phyloP scores from a whole-genome alignment of 257 asterid species.

The Fraxinus quadrangulata region DNA sequence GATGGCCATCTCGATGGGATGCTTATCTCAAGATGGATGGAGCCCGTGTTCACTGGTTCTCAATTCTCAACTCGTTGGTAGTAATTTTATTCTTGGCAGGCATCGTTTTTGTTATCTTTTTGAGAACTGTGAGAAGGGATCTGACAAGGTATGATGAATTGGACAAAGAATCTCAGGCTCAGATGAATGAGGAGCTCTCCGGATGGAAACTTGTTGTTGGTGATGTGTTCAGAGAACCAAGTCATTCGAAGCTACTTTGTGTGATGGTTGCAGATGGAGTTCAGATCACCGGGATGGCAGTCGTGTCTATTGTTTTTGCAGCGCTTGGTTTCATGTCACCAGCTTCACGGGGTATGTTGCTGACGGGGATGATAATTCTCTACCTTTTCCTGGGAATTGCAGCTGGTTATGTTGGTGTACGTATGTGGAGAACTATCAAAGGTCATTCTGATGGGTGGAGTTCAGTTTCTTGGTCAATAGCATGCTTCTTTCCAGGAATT shows the following conservation, averaged over 20 bases:
- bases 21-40: slow-evolving; percentile 58
- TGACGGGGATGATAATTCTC: slow-evolving; percentile 49
- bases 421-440: slow-evolving; percentile 44
- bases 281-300: slow-evolving; percentile 48
- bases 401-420: slow-evolving; percentile 45
- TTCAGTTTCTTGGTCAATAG: slow-evolving; percentile 44
- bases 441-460: slow-evolving; percentile 48
- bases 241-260: slow-evolving; percentile 43
- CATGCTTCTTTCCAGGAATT: slow-evolving; percentile 56
- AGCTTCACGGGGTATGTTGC: slow-evolving; percentile 53
- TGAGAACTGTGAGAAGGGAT: slow-evolving; percentile 54
- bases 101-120: slow-evolving; percentile 47
- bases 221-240: slow-evolving; percentile 54
- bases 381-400: slow-evolving; percentile 51
- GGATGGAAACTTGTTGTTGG: slow-evolving; percentile 61
- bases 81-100: slow-evolving; percentile 51
- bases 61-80: slow-evolving; percentile 49
- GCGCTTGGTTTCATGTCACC: slow-evolving; percentile 57
- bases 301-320: slow-evolving; percentile 47
- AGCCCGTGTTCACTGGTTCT: slow-evolving; percentile 52
- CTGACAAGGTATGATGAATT: slow-evolving; percentile 51
- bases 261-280: slow-evolving; percentile 52
- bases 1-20: slow-evolving; percentile 63
- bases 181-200: slow-evolving; percentile 52
- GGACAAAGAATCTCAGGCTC: slow-evolving; percentile 54